These are phyloP conservation scores for Brassica rapa DNA, from an alignment of 345 rosid genomes.

Conservation along the genomic window DNA sequence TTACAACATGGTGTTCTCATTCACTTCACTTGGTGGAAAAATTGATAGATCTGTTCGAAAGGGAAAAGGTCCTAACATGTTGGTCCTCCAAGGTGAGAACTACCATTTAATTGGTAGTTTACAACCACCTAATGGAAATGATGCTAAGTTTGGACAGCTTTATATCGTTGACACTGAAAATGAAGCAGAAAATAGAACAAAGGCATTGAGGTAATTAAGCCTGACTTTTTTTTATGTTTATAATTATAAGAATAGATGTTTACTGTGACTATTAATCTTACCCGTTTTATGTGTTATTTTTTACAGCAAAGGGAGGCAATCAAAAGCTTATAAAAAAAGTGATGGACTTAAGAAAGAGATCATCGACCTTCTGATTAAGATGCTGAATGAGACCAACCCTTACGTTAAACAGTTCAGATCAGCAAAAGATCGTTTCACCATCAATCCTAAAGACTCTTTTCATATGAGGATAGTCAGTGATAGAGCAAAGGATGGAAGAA, in stretches of 20 bases:
- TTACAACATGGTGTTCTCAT: no score
- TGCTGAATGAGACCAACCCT: not conserved
- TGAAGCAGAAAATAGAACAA: not conserved
- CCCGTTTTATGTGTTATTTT: no score
- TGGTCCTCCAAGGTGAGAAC: not conserved
- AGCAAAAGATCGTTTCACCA: not conserved
- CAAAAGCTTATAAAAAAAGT: not conserved
- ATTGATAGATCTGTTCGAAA: no score
- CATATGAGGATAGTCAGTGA: not conserved
- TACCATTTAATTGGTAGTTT: not conserved
- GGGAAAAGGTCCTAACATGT: not conserved
- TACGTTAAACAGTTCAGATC: not conserved
- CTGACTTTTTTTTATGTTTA: not conserved
- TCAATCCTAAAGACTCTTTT: not conserved
- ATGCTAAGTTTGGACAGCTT: not conserved
- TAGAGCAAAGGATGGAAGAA: not conserved
- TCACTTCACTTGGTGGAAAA: no score
- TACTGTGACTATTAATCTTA: no score
- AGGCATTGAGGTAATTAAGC: not conserved
- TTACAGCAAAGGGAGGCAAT: not conserved
- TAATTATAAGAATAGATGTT: no score
- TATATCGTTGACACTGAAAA: not conserved
- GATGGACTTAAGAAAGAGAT: not conserved
- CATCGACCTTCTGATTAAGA: not conserved
- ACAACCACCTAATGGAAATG: not conserved